Evolutionary conservation across 495 filamentous ascomycete species (phyloP), one percentile per base, ranked within the genome.

Genomic region (Talaromyces stipitatus): DNA sequence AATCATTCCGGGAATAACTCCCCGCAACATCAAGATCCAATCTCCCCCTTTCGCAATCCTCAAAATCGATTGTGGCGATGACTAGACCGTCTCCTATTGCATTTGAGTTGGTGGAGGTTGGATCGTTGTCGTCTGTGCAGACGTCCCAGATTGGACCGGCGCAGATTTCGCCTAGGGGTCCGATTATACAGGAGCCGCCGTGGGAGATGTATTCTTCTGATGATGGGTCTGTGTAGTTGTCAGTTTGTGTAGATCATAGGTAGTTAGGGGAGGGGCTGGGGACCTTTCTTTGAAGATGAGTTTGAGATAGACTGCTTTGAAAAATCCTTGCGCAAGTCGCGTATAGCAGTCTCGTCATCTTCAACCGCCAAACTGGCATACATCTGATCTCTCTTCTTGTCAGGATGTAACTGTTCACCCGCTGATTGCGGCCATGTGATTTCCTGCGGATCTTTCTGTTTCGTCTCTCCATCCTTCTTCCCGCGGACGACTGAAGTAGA

Each of bases 81-180:
- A 80, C 60, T 4, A 85, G 57, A 0, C 74, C 77, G 6, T 75
- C 61, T 20, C 54, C 59, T 1, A 51, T 22, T 0, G 52, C 58
- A 6, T 32, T 24, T 5, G 18, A 23, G 9, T 48, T 18, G 16
- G 53, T 32, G 22, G 54, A 30, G 1, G 59, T 32, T 8, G 58
- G 6, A 30, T 58, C 45, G 41, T 54, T 48, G 29, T 56, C 80
- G 55, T 91, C 84, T 30, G 65, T 61, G 18, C 62, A 68, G 2
- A 86, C 82, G 55, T 94, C 88, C 90, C 90, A 96, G 51, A 95
- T 71, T 1, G 92, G 92, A 0, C 89, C 91, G 0, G 81, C 82
- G 0, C 96, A 67, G 3, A 91, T 80, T 3, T 91, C 80, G 0
- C 92, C 92, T 28, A 88, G 73, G 0, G 92, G 92, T 6, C 80